A percentile compares a stretch with the other conserved stretches of the same genome.
These are phyloP conservation scores for Kluyveromyces dobzhanskii DNA, from an alignment of 805 yeast species.

Conservation along the genomic window DNA sequence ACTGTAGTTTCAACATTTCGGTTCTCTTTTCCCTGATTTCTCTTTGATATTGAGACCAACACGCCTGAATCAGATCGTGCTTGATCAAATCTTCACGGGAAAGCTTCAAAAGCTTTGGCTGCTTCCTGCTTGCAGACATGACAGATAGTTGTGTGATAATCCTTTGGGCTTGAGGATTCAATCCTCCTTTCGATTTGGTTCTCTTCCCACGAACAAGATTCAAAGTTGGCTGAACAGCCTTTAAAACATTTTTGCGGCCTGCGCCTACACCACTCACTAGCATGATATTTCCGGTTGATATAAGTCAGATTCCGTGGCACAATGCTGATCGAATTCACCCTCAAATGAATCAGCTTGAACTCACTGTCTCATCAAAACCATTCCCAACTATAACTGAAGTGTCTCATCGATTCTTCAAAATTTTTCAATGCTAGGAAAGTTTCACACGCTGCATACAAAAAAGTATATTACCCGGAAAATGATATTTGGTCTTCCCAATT, in stretches of 20 bases:
- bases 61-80: conserved; percentile 72
- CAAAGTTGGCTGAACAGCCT: conserved; percentile 6
- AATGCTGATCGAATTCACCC: too few species aligned
- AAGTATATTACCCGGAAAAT: too few species aligned
- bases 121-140: conserved; percentile 77
- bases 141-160: conserved; percentile 58
- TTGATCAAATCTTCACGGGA: conserved; percentile 70
- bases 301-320: too few species aligned
- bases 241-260: conserved; percentile 3
- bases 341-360: too few species aligned
- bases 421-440: too few species aligned
- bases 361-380: too few species aligned
- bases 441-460: too few species aligned
- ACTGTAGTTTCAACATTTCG: conserved; percentile 48
- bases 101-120: conserved; percentile 71
- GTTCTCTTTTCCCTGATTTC: conserved; percentile 38
- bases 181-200: conserved; percentile 33
- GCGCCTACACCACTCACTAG: background rate
- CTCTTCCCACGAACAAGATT: conserved; percentile 41
- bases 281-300: too few species aligned
- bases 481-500: too few species aligned
- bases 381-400: too few species aligned
- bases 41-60: conserved; percentile 64
- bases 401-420: background rate
- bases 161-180: conserved; percentile 41